Percentiles rank a stretch among this genome's conserved stretches.
These are phyloP conservation scores for Yamadazyma sp. DNA, from an alignment of 1,139 yeast genomes.

Conservation along the genomic window DNA sequence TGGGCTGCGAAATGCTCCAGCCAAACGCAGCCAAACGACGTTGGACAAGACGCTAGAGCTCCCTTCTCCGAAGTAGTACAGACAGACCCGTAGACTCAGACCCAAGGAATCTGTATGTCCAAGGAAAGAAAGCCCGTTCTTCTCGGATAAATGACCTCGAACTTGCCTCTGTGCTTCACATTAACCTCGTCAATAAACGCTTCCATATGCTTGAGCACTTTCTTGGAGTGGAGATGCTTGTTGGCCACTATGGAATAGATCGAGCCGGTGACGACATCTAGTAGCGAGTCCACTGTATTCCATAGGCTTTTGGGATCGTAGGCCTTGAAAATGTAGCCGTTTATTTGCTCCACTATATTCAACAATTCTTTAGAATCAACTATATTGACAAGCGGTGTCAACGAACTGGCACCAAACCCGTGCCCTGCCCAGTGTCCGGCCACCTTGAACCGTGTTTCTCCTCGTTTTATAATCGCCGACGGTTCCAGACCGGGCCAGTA, in stretches of 20 bases:
- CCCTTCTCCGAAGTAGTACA: no score
- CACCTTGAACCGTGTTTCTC: slow-evolving; percentile 23
- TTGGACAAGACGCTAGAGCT: no score
- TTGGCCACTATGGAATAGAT: slow-evolving; percentile 24
- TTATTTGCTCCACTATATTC: slow-evolving; percentile 45
- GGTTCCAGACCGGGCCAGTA: slow-evolving; percentile 65
- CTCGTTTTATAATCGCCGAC: slow-evolving; percentile 48
- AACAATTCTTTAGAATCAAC: slow-evolving; percentile 35
- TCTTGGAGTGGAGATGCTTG: slow-evolving; percentile 19
- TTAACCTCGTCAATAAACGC: slow-evolving; percentile 46
- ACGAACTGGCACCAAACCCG: slow-evolving; percentile 52
- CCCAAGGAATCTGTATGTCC: slow-evolving; percentile 6
- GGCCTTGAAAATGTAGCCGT: slow-evolving; percentile 40
- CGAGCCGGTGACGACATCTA: slow-evolving; percentile 50
- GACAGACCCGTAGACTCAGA: no score
- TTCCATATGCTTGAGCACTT: slow-evolving; percentile 42
- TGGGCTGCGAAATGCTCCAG: neutral
- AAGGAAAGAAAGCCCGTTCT: slow-evolving; percentile 60
- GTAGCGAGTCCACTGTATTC: slow-evolving; percentile 39
- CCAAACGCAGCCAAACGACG: no score
- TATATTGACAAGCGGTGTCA: slow-evolving; percentile 52
- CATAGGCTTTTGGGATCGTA: slow-evolving; percentile 34
- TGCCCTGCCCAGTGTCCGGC: slow-evolving; percentile 42
- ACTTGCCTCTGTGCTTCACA: slow-evolving; percentile 15
- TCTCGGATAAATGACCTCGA: slow-evolving; percentile 54